These are phyloP conservation scores for Penicillium bovifimosum DNA, from an alignment of 495 filamentous ascomycete genomes.

Conservation along the genomic window DNA sequence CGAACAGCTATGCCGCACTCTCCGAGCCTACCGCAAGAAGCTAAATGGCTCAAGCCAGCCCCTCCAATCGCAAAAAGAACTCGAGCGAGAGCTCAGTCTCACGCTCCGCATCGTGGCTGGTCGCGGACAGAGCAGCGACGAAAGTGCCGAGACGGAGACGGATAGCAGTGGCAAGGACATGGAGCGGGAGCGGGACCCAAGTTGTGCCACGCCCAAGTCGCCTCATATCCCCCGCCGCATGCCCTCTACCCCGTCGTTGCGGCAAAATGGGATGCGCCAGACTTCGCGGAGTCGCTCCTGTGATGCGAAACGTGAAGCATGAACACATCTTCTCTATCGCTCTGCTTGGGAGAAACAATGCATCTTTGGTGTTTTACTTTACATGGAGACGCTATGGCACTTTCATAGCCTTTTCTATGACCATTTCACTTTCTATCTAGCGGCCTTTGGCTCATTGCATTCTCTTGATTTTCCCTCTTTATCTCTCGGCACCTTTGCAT, in stretches of 20 bases:
- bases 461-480: slow-evolving; percentile 3
- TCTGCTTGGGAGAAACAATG: background rate
- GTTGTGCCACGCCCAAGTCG: slow-evolving; percentile 16
- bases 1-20: slow-evolving; percentile 70
- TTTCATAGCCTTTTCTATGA: slow-evolving; percentile 2
- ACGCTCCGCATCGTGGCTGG: slow-evolving; percentile 67
- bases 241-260: slow-evolving; percentile 36
- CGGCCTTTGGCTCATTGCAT: slow-evolving; percentile 7
- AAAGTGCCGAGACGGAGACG: slow-evolving; percentile 34
- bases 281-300: slow-evolving; percentile 30
- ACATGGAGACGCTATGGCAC: background rate
- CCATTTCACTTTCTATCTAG: slow-evolving; percentile 2
- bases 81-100: slow-evolving; percentile 73
- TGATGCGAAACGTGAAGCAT: slow-evolving; percentile 27
- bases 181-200: slow-evolving; percentile 27
- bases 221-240: slow-evolving; percentile 26
- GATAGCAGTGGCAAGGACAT: slow-evolving; percentile 45
- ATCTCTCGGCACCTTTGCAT: slow-evolving; percentile 1
- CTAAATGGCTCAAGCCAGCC: slow-evolving; percentile 59
- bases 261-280: slow-evolving; percentile 21
- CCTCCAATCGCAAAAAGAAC: slow-evolving; percentile 60
- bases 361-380: background rate
- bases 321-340: background rate
- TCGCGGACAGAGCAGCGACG: slow-evolving; percentile 25
- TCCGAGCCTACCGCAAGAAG: slow-evolving; percentile 80